These are phyloP conservation scores for Fermentozyma sake DNA, from an alignment of 1,139 yeast genomes.

Conservation along the genomic window DNA sequence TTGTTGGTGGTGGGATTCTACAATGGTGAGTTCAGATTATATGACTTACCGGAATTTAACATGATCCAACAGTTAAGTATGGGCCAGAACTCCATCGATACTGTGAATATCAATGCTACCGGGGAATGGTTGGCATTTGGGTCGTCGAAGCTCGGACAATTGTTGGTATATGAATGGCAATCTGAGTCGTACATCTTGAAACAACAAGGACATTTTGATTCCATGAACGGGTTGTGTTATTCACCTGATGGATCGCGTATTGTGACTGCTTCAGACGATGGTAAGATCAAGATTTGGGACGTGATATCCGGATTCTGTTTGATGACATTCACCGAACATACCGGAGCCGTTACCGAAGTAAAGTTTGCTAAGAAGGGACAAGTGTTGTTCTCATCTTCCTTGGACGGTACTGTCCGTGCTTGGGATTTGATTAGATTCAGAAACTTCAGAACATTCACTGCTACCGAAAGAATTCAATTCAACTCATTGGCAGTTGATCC, in stretches of 20 bases:
- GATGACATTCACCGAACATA: conserved; percentile 87
- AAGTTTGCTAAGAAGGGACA: conserved; percentile 85
- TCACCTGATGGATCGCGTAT: conserved; percentile 94
- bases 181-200: conserved; percentile 91
- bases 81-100: conserved; percentile 87
- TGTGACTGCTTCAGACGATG: conserved; percentile 95
- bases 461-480: conserved; percentile 84
- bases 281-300: conserved; percentile 96
- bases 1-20: conserved; percentile 84
- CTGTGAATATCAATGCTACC: conserved; percentile 70
- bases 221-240: conserved; percentile 77
- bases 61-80: conserved; percentile 83
- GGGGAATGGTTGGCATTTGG: conserved; percentile 99
- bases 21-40: conserved; percentile 89
- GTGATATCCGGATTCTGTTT: conserved; percentile 88
- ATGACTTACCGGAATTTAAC: conserved; percentile 71
- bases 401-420: conserved; percentile 96
- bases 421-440: conserved; percentile 94
- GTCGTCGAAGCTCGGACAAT: conserved; percentile 84
- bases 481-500: conserved; percentile 92
- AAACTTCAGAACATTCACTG: conserved; percentile 91
- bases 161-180: conserved; percentile 98
- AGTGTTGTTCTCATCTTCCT: conserved; percentile 82
- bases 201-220: conserved; percentile 96
- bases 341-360: conserved; percentile 83